These are phyloP conservation scores for Metschnikowia corniflorae DNA, from an alignment of 805 yeast species.

Conservation along the genomic window DNA sequence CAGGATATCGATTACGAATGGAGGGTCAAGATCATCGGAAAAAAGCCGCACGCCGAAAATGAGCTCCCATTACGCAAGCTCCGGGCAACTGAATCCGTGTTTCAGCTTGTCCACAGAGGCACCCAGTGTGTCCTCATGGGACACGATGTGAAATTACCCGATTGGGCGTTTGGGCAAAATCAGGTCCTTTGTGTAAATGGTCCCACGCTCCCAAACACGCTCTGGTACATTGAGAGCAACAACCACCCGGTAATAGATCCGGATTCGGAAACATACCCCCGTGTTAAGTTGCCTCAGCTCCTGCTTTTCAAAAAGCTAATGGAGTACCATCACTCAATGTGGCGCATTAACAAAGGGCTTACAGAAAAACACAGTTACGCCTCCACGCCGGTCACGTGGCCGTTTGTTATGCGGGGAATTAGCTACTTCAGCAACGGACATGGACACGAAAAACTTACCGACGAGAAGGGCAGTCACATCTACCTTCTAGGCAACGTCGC, in stretches of 20 bases:
- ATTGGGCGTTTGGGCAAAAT: conserved; percentile 79
- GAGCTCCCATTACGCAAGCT: conserved; percentile 34
- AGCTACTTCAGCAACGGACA: conserved; percentile 48
- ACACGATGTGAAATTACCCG: conserved; percentile 73
- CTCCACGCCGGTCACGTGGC: conserved; percentile 53
- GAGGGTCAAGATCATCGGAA: conserved; percentile 48
- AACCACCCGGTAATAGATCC: conserved; percentile 46
- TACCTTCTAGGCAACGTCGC: conserved; percentile 65
- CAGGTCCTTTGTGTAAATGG: conserved; percentile 84
- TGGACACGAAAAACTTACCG: conserved; percentile 22
- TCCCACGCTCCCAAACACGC: conserved; percentile 62
- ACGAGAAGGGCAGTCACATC: conserved; percentile 34
- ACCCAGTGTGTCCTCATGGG: conserved; percentile 69
- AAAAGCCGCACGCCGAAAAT: conserved; percentile 32
- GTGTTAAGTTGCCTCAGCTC: conserved; percentile 27
- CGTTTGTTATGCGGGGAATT: conserved; percentile 54
- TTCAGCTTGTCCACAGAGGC: conserved; percentile 64
- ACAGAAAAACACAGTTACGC: conserved; percentile 48
- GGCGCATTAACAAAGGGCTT: conserved; percentile 44
- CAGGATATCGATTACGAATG: conserved; percentile 74
- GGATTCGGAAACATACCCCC: conserved; percentile 18
- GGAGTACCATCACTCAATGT: conserved; percentile 58
- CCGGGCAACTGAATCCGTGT: conserved; percentile 61
- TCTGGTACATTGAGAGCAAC: conserved; percentile 73
- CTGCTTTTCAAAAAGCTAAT: conserved; percentile 48